phyloP scores from a whole-genome alignment of 1,284 basidiomycete genomes.

The Cerioporus squamosus region DNA sequence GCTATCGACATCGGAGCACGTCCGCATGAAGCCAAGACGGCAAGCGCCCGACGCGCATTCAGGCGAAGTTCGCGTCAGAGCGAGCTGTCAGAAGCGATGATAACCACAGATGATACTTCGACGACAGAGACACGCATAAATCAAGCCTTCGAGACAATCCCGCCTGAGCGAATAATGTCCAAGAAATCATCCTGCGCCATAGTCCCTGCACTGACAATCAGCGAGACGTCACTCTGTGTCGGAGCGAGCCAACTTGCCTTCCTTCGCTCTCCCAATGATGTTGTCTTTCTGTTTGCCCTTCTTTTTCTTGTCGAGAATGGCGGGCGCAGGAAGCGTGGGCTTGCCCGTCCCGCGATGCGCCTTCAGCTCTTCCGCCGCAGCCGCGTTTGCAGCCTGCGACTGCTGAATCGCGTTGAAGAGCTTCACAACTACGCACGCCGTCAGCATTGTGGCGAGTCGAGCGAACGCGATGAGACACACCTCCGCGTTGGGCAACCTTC shows the following conservation, averaged over 20 bases:
- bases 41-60: too few species aligned
- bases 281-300: slow-evolving; percentile 61
- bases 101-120: background rate
- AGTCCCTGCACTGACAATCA: slow-evolving; percentile 40
- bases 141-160: slow-evolving; percentile 43
- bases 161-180: slow-evolving; percentile 78
- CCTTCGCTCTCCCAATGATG: slow-evolving; percentile 54
- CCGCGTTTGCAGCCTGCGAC: slow-evolving; percentile 61
- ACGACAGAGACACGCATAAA: background rate
- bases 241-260: slow-evolving; percentile 45
- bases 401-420: slow-evolving; percentile 85
- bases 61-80: too few species aligned
- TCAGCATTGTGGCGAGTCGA: background rate
- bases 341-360: slow-evolving; percentile 70
- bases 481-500: slow-evolving; percentile 84
- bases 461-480: slow-evolving; percentile 42
- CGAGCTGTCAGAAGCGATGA: background rate
- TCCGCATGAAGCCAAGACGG: too few species aligned
- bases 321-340: slow-evolving; percentile 68
- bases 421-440: slow-evolving; percentile 63
- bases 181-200: slow-evolving; percentile 76
- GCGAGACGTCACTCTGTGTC: background rate
- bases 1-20: too few species aligned
- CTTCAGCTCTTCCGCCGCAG: slow-evolving; percentile 60
- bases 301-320: slow-evolving; percentile 49